Base-by-base conservation (phyloP, 2,329 filamentous ascomycete genomes). In the Emmonsia crescens region DNA sequence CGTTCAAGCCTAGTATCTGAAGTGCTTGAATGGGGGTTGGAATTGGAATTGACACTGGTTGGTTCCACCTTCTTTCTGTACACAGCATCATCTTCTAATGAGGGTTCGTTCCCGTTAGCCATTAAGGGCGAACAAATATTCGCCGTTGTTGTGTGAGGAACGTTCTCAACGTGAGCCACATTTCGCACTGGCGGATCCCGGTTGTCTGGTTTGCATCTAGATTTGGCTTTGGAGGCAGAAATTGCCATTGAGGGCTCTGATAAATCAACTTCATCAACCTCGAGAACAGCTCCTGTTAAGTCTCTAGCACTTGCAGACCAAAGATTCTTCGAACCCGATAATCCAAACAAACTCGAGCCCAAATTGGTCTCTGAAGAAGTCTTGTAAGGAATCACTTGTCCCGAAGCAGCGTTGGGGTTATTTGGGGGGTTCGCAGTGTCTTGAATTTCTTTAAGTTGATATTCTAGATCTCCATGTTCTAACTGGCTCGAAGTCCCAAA, bases 401-500 rank as follows among this genome's bases (percentile, higher is more conserved):
- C 62, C 55, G 24, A 51, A 67, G 9, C 49, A 57, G 10, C 55
- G 46, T 21, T 61, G 57, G 27, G 51, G 55, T 19, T n/a, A 24
- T 61, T 84, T 86, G 16, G 12, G 6, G 54, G 14, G 55, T 44
- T 6, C 0, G 86, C 89, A 44, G 77, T 78, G 64, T 60, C 68
- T 63, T 73, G 73, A 12, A 70, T 76, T 65, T 65, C 71, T 14
- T 48, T 57, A 57, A 19, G n/a, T 29, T 86, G 81, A 0, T 82
- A 82, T 0, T 88, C 88, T 0, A 88, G 89, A 42, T 91, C 84
- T 61, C 91, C 88, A 60, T 82, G 77, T 16, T 86, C 87, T 29
- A 96, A 76, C 71, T 96, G 91, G 71, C 91, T 95, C 1, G 88
- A 92, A 0, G 90, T 94, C 0, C 90, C 91, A 74, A 96, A 96